Evolutionary conservation across 768 basidiomycete species (phyloP).

Genomic region (Crucibulum laeve): DNA sequence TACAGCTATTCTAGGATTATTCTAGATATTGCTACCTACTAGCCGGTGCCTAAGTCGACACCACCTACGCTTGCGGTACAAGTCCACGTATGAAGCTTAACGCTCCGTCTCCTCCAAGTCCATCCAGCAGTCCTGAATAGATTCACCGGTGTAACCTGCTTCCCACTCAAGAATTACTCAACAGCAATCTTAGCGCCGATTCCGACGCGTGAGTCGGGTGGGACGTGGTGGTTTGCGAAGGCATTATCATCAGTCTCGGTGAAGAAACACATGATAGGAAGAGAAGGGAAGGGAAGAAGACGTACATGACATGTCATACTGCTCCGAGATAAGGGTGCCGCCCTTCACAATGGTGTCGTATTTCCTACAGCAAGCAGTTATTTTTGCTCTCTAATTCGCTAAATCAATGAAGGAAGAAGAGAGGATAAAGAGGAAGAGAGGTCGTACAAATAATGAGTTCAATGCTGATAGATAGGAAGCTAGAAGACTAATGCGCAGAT

Average conservation of each 20-base stretch:
- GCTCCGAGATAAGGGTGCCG: conserved; percentile 74
- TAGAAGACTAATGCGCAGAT: too few species aligned
- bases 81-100: too few species aligned
- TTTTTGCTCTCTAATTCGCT: too few species aligned
- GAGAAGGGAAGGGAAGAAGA: conserved; percentile 4
- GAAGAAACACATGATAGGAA: too few species aligned
- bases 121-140: conserved; percentile 83
- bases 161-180: conserved; percentile 85
- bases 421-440: conserved; percentile 25
- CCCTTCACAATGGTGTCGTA: conserved; percentile 90
- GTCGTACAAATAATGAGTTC: conserved; percentile 87
- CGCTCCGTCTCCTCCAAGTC: conserved; percentile 88
- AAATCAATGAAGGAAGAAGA: neutral
- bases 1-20: too few species aligned
- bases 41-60: too few species aligned
- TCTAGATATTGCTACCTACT: too few species aligned
- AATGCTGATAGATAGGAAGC: too few species aligned
- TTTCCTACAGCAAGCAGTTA: too few species aligned
- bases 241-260: neutral
- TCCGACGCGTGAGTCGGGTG: conserved; percentile 86
- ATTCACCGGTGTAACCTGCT: conserved; percentile 76
- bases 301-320: conserved; percentile 85
- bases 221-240: conserved; percentile 74
- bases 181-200: conserved; percentile 96
- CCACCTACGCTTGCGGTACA: too few species aligned